A percentile compares a stretch with the other conserved stretches of the same genome.
Evolutionary conservation across 495 filamentous ascomycete species (phyloP).

Genomic region (Staphylotrichum tortipilum): DNA sequence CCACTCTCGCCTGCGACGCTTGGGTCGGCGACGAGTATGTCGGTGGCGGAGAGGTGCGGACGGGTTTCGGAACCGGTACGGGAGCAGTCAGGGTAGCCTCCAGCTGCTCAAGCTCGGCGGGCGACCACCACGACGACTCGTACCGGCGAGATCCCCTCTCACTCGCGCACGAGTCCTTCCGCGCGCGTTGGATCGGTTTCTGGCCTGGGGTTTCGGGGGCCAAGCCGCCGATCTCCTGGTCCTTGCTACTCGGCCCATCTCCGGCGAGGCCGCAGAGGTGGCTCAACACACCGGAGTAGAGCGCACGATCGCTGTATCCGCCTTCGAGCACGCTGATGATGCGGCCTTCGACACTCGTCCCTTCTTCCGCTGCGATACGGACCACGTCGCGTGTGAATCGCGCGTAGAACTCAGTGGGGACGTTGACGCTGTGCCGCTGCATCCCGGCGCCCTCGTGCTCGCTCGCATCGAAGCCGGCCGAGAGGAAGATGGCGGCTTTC

Average conservation of each 20-base stretch:
- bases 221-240: constrained; percentile 32
- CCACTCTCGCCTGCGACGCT: constrained; percentile 67
- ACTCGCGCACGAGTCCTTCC: constrained; percentile 21
- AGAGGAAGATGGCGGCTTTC: constrained; percentile 84
- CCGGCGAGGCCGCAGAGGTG: constrained; percentile 73
- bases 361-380: constrained; percentile 70
- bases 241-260: constrained; percentile 34
- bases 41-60: constrained; percentile 44
- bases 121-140: constrained; percentile 70
- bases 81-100: constrained; percentile 43
- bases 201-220: constrained; percentile 49
- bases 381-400: constrained; percentile 78
- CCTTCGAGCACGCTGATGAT: constrained; percentile 91
- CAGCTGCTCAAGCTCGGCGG: constrained; percentile 55
- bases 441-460: constrained; percentile 86
- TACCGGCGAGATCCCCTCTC: constrained; percentile 34
- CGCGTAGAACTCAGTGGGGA: constrained; percentile 95
- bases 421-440: constrained; percentile 90
- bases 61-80: constrained; percentile 45
- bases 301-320: constrained; percentile 85
- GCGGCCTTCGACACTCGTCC: constrained; percentile 66
- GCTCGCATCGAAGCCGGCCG: constrained; percentile 93
- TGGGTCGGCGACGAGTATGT: constrained; percentile 69
- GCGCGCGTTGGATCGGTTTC: constrained; percentile 34
- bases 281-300: constrained; percentile 79